Base-by-base conservation (phyloP, 73 alveolate genomes). In the Tetrahymena borealis region DNA sequence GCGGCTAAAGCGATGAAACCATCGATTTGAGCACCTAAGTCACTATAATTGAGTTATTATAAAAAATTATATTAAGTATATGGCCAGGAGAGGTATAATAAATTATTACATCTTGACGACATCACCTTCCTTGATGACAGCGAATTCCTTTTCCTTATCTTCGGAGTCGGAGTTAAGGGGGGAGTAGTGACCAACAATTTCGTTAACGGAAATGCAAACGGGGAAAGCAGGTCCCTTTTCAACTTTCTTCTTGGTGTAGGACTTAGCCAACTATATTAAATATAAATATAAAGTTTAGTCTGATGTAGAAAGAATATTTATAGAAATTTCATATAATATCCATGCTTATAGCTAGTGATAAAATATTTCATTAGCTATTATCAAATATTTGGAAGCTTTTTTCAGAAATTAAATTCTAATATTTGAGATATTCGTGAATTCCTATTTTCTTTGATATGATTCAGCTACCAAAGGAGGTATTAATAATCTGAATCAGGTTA, bases 211-310 rank as follows among this genome's bases (percentile, higher is more conserved):
- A 92, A 98, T 94, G 90, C 99, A 96, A 39, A 99, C 98, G 33
- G 99, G 99, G 98, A 98, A 98, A 77, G 99, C 99, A 36, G 98
- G 94, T 16, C 99, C 99, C 97, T 98, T 97, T 94, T 97, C 98
- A 8, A 97, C 93, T 95, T 97, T 95, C 98, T 97, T 96, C 94
- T 93, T 97, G 94, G 93, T 93, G 96, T 94, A 97, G 31, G 94
- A 96, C 90, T 96, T 96, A n/a, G 95, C 40, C 40, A 96, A 95
- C 91, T 94, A 93, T 28, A 91, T 78, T n/a, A n/a, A n/a, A n/a
- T n/a, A n/a, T n/a, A n/a, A n/a, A n/a, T n/a, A n/a, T n/a, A n/a
- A n/a, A n/a, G n/a, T n/a, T n/a, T n/a, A n/a, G n/a, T n/a, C n/a
- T n/a, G n/a, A n/a, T n/a, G n/a, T n/a, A n/a, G n/a, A n/a, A n/a